Evolutionary conservation across 2,329 filamentous ascomycete genomes (phyloP).

Genomic region (Parafenestella ontariensis): DNA sequence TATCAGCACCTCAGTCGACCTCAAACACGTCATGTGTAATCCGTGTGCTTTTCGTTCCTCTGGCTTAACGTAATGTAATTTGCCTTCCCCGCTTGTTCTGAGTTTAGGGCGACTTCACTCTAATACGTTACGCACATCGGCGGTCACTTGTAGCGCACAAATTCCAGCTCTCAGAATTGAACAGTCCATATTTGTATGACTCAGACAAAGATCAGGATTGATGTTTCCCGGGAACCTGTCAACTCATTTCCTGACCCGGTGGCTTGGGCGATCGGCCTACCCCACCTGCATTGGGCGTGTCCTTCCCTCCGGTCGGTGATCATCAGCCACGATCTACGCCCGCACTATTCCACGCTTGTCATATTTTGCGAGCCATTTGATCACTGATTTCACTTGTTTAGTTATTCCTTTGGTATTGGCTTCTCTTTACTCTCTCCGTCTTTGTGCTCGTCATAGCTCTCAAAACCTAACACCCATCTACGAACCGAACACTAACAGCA

Average conservation of each 20-base stretch:
- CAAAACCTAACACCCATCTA: not conserved
- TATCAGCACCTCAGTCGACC: no score
- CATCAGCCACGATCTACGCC: not conserved
- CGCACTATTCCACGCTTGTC: not conserved
- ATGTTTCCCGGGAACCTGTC: not conserved
- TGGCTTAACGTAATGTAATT: no score
- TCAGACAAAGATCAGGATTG: not conserved
- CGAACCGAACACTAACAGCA: not conserved
- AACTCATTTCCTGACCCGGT: not conserved
- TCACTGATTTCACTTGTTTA: no score
- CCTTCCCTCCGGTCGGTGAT: not conserved
- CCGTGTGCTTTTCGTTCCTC: no score
- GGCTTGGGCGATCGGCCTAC: not conserved
- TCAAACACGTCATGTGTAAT: no score
- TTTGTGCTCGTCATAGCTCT: not conserved
- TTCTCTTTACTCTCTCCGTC: not conserved
- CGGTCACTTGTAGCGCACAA: not conserved
- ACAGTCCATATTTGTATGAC: not conserved
- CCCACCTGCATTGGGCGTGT: not conserved
- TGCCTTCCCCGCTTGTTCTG: no score
- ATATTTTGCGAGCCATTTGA: not conserved
- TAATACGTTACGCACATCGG: not conserved
- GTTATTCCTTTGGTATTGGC: no score
- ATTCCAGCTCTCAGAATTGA: not conserved
- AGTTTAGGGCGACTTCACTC: not conserved